phyloP scores from a whole-genome alignment of 2,329 filamentous ascomycete species.

The Thyridium curvatum region DNA sequence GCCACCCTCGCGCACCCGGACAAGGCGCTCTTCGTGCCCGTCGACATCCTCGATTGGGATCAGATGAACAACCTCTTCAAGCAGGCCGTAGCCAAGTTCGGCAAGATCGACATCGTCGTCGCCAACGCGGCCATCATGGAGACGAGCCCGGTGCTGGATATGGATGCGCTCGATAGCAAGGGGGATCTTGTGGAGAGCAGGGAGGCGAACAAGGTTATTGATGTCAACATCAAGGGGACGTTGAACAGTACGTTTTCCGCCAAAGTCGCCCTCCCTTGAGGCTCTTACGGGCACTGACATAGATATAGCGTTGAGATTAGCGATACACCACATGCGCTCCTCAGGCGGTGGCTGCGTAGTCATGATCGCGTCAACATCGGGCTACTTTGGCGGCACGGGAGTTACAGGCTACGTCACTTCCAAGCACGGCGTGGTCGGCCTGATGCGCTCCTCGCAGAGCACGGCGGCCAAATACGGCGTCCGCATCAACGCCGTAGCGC shows the following conservation, averaged over 20 bases:
- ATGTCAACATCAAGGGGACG: constrained; percentile 36
- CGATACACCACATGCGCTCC: constrained; percentile 16
- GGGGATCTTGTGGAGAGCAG: constrained; percentile 12
- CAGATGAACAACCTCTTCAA: constrained; percentile 27
- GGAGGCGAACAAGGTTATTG: constrained; percentile 22
- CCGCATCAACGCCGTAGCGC: constrained; percentile 33
- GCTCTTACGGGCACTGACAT: too few species aligned
- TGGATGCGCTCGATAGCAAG: constrained; percentile 14
- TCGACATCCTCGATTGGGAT: constrained; percentile 26
- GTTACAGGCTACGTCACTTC: constrained; percentile 34
- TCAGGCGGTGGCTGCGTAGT: constrained; percentile 26
- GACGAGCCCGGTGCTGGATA: constrained; percentile 13
- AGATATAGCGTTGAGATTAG: constrained; percentile 20
- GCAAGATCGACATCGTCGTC: constrained; percentile 29
- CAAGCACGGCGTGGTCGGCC: constrained; percentile 33
- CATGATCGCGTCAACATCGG: constrained; percentile 32
- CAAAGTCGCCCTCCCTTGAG: too few species aligned
- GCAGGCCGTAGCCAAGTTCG: constrained; percentile 20
- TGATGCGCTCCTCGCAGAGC: constrained; percentile 27
- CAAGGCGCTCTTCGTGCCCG: constrained; percentile 25
- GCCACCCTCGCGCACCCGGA: constrained; percentile 15
- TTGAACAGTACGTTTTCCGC: constrained; percentile 29
- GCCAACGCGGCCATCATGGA: constrained; percentile 35
- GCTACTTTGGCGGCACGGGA: constrained; percentile 34
- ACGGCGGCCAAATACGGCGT: constrained; percentile 23